These are phyloP conservation scores for Cryptococcus wingfieldii DNA, from an alignment of 1,284 basidiomycete genomes.

Conservation along the genomic window DNA sequence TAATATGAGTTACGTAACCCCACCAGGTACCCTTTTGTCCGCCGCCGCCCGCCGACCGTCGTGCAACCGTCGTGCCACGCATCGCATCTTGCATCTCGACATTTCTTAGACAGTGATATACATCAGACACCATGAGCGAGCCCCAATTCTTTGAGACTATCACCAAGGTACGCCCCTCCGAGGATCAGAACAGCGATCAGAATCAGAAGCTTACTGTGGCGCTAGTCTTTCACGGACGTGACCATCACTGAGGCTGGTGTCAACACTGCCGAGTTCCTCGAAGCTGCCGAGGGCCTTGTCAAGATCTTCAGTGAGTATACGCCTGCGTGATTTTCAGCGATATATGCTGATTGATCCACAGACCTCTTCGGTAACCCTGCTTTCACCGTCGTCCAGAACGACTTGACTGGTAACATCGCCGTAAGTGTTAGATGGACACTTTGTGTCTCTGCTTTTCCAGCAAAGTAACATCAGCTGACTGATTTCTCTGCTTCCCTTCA, in stretches of 20 bases:
- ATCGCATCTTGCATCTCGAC: too few species aligned
- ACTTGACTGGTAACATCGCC: conserved; percentile 87
- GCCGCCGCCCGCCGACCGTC: too few species aligned
- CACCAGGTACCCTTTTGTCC: too few species aligned
- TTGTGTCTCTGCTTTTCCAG: neutral
- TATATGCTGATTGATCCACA: conserved; percentile 35
- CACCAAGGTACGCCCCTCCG: conserved; percentile 58
- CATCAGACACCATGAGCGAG: conserved; percentile 56
- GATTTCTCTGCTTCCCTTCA: neutral
- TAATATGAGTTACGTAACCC: too few species aligned
- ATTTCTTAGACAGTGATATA: too few species aligned
- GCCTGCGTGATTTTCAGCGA: neutral
- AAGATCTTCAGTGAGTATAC: conserved; percentile 77
- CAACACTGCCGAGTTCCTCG: conserved; percentile 80
- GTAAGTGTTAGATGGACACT: conserved; percentile 52
- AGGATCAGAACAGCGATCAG: neutral
- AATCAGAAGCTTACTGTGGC: neutral
- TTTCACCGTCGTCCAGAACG: conserved; percentile 78
- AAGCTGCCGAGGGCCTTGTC: conserved; percentile 84
- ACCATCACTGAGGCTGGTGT: conserved; percentile 80
- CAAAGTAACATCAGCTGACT: neutral
- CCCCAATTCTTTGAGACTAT: conserved; percentile 77
- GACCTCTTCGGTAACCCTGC: conserved; percentile 85
- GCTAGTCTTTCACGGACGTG: conserved; percentile 84
- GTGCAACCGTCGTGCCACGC: too few species aligned